Percentiles rank a stretch among this genome's conserved stretches.
Conservation (phyloP, 805 yeast genomes). For the Suhomyces kilbournensis region DNA sequence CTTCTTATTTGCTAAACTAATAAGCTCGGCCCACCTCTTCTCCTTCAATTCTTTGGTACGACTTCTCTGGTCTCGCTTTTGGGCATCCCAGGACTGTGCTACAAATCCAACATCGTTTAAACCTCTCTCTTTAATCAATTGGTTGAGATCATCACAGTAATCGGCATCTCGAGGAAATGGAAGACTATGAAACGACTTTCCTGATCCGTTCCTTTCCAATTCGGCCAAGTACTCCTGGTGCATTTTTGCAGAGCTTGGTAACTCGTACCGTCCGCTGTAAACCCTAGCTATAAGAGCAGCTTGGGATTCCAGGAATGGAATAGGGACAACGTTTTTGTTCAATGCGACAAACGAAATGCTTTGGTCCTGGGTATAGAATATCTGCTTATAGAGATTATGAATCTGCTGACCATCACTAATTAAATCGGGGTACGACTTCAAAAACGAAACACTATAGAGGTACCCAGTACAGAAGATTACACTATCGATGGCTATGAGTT, state of each 20-base stretch:
- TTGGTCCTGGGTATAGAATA: slow-evolving; percentile 31
- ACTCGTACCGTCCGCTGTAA: slow-evolving; percentile 24
- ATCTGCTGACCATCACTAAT: slow-evolving; percentile 22
- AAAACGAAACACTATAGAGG: slow-evolving; percentile 19
- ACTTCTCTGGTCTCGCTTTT: slow-evolving; percentile 12
- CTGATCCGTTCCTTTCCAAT: slow-evolving; percentile 20
- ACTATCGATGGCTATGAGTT: slow-evolving; percentile 13
- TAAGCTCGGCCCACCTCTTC: slow-evolving; percentile 7
- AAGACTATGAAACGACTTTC: slow-evolving; percentile 16
- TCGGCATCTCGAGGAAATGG: slow-evolving; percentile 17
- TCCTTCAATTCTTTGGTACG: slow-evolving; percentile 14
- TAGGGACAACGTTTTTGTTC: slow-evolving; percentile 27
- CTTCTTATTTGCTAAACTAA: background rate
- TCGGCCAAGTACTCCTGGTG: slow-evolving; percentile 22
- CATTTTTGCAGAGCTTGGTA: slow-evolving; percentile 28
- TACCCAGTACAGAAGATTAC: slow-evolving; percentile 27
- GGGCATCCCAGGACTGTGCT: slow-evolving; percentile 19
- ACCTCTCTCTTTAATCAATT: slow-evolving; percentile 10
- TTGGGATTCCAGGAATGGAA: slow-evolving; percentile 41
- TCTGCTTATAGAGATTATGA: slow-evolving; percentile 32
- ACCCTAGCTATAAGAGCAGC: slow-evolving; percentile 33
- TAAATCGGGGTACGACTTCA: slow-evolving; percentile 15
- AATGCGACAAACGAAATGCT: slow-evolving; percentile 30
- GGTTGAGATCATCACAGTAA: slow-evolving; percentile 18
- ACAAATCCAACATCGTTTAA: slow-evolving; percentile 16